Percentiles rank a stretch among this genome's conserved stretches.
phyloP scores from a whole-genome alignment of 2,329 filamentous ascomycete species.

The Colletotrichum destructivum region DNA sequence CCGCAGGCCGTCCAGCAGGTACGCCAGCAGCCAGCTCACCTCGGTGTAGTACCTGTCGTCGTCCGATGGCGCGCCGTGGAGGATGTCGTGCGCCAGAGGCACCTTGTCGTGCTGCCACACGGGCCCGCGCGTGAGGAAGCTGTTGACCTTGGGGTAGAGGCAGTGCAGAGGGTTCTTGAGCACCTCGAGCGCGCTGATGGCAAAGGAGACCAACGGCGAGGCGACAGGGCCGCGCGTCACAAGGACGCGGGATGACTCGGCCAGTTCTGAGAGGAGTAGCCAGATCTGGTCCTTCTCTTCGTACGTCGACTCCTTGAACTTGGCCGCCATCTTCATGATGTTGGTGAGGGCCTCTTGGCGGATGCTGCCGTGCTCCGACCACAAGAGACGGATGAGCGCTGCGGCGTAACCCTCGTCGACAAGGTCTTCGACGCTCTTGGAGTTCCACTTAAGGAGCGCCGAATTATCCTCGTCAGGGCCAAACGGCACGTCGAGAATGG shows the following conservation, averaged over 20 bases:
- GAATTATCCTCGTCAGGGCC: slow-evolving; percentile 64
- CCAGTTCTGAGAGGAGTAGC: slow-evolving; percentile 83
- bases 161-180: slow-evolving; percentile 83
- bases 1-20: slow-evolving; percentile 78
- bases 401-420: slow-evolving; percentile 83
- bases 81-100: slow-evolving; percentile 76
- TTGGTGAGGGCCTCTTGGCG: slow-evolving; percentile 83
- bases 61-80: slow-evolving; percentile 77
- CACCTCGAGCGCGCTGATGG: slow-evolving; percentile 78
- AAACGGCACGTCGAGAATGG: slow-evolving; percentile 66
- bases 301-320: slow-evolving; percentile 78
- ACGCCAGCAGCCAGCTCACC: slow-evolving; percentile 80
- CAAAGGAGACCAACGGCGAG: slow-evolving; percentile 83
- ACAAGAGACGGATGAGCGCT: slow-evolving; percentile 81
- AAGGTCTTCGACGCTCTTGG: slow-evolving; percentile 83
- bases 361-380: slow-evolving; percentile 81
- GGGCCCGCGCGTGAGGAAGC: slow-evolving; percentile 84
- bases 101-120: slow-evolving; percentile 82
- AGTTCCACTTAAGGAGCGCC: slow-evolving; percentile 75
- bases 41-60: slow-evolving; percentile 83
- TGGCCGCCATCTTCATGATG: slow-evolving; percentile 75
- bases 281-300: slow-evolving; percentile 84
- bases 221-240: slow-evolving; percentile 75
- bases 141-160: slow-evolving; percentile 89
- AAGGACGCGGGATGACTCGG: slow-evolving; percentile 77